Base-by-base conservation (phyloP, 352 stramenopile genomes). In the Pythium utonaiense region DNA sequence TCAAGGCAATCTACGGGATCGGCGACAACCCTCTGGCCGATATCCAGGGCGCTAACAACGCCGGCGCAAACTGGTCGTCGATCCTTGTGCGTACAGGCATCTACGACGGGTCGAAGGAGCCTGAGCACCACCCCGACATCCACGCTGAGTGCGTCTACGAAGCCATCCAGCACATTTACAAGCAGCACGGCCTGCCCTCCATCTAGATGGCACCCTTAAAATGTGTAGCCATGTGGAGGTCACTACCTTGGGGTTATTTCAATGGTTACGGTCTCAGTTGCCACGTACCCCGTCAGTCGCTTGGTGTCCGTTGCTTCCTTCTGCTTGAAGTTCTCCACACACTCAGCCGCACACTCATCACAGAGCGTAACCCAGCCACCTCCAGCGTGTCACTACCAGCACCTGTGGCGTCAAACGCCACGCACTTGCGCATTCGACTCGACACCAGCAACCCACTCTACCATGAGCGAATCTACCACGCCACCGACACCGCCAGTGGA, bases 11-110 rank as follows among this genome's bases (percentile, higher is more conserved):
- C 53, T 96, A 95, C 58, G 89, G 88, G 41, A 94, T 96, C 38
- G 88, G 88, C 8, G 88, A 96, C 73, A 96, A 96, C 61, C 88
- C 88, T 19, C 63, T 86, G 30, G 77, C 86, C 2, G 88, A 96
- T 59, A 92, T 96, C 53, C 84, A 90, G 47, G 88, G 88, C 19
- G 88, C 88, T 9, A 96, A 96, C 66, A 80, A 88, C 48, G 87
- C 87, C 22, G 86, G 86, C 6, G 69, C 78, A 5, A 62, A 86
- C 44, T 97, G 89, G 88, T 83, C 71, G 19, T 96, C 86, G 16
- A 78, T 96, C 16, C 77, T 97, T 12, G 84, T 97, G 62, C 74
- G 75, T 54, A 95, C 90, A 40, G 90, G 90, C 31, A 87, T 97
- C 38, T 96, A 83, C 61, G 71, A 88, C 55, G 81, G 78, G 57